A percentile compares a stretch with the other conserved stretches of the same genome.
phyloP scores from a whole-genome alignment of 306 rosid species.

The Carpinus viminea region DNA sequence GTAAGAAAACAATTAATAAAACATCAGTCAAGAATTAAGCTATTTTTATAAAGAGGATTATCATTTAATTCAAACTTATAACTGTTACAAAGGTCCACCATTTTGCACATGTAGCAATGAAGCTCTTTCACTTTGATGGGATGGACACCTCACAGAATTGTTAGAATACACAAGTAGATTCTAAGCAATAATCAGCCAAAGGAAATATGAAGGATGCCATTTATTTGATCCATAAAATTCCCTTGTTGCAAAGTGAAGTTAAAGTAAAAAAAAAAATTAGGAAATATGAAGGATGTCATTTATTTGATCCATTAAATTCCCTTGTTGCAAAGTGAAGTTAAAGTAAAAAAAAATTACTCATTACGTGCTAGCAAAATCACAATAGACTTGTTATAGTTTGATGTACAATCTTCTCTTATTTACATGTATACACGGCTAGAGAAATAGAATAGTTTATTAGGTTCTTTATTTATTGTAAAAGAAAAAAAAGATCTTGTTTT shows the following conservation, averaged over 20 bases:
- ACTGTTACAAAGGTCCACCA: constrained; percentile 1
- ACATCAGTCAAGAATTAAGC: neutral
- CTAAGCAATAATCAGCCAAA: neutral
- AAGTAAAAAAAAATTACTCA: neutral
- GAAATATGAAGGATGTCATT: neutral
- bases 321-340: neutral
- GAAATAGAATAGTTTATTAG: neutral
- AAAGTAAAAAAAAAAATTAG: neutral
- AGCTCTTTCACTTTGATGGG: neutral
- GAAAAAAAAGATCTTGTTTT: neutral
- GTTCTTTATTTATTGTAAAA: neutral
- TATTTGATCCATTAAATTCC: neutral
- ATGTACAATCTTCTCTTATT: neutral
- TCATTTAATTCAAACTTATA: neutral
- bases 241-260: neutral
- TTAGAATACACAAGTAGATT: neutral
- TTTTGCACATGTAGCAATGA: neutral
- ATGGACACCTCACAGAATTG: neutral
- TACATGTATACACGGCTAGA: neutral
- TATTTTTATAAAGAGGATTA: neutral
- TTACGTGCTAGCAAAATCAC: no score
- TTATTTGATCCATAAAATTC: neutral
- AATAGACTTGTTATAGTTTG: neutral
- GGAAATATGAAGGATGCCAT: neutral
- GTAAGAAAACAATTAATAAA: neutral